Percentiles rank a stretch among this genome's conserved stretches.
These are phyloP conservation scores for Xylaria grammica DNA, from an alignment of 495 filamentous ascomycete species.

Conservation along the genomic window DNA sequence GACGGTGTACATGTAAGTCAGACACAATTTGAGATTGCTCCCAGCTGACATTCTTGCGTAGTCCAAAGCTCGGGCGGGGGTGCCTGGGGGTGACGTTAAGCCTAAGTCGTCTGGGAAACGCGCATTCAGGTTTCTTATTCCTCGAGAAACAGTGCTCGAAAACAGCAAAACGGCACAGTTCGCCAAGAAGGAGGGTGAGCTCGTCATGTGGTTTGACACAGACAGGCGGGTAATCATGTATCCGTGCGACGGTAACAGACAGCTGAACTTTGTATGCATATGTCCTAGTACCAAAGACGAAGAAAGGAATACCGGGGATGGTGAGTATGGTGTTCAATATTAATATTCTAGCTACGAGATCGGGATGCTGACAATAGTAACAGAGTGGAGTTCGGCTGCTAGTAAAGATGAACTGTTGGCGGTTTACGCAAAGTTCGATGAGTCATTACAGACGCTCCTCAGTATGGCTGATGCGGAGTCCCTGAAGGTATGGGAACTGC, in stretches of 20 bases:
- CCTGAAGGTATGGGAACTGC: neutral
- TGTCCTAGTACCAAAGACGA: neutral
- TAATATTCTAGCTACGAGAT: too few species aligned
- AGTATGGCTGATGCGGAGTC: neutral
- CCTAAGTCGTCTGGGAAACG: neutral
- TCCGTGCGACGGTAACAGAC: slow-evolving; percentile 56
- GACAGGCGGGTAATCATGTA: slow-evolving; percentile 66
- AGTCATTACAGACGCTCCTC: neutral
- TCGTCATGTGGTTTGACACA: slow-evolving; percentile 54
- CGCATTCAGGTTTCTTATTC: neutral
- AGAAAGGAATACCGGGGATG: neutral
- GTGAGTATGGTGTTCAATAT: neutral
- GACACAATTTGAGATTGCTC: neutral
- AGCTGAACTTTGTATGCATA: slow-evolving; percentile 64
- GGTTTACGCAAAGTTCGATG: neutral
- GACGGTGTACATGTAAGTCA: slow-evolving; percentile 45
- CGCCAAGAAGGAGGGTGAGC: slow-evolving; percentile 41
- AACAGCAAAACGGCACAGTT: neutral
- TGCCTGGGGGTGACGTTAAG: neutral
- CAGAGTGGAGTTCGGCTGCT: neutral
- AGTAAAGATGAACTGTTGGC: neutral
- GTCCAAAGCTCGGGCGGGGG: neutral
- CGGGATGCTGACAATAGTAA: too few species aligned
- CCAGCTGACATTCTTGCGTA: neutral
- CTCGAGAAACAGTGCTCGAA: neutral